phyloP scores from a whole-genome alignment of 495 filamentous ascomycete species.

The Xylaria grammica region DNA sequence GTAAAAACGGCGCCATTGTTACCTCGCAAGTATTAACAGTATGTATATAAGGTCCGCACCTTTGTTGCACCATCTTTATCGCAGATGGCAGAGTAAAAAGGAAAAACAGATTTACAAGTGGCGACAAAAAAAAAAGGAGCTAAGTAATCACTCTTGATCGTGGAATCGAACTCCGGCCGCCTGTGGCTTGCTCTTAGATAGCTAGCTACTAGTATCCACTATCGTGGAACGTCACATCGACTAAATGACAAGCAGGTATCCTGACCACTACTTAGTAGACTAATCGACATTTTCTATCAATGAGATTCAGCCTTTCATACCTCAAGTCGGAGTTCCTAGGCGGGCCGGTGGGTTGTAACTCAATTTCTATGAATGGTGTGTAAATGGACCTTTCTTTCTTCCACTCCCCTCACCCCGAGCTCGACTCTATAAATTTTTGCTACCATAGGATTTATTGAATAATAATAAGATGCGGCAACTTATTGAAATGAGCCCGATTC shows the following conservation, averaged over 20 bases:
- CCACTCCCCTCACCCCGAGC: too few relatives aligned
- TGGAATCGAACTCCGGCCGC: slow-evolving; percentile 51
- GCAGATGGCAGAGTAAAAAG: background rate
- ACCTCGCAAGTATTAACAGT: too few relatives aligned
- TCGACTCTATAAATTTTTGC: background rate
- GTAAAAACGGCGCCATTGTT: too few relatives aligned
- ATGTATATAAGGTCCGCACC: too few relatives aligned
- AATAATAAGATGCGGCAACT: too few relatives aligned
- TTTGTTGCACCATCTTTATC: too few relatives aligned
- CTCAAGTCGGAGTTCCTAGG: background rate
- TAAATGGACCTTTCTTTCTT: too few relatives aligned
- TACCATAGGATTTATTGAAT: background rate
- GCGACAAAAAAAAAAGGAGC: background rate
- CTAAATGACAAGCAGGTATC: slow-evolving; percentile 20
- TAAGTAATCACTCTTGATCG: slow-evolving; percentile 38
- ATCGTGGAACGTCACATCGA: background rate
- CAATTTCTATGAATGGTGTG: background rate
- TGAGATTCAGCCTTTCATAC: background rate
- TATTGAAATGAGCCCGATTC: too few relatives aligned
- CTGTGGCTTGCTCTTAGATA: slow-evolving; percentile 25
- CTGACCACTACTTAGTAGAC: slow-evolving; percentile 25
- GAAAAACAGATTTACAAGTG: background rate
- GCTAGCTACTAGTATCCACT: background rate
- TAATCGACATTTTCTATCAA: slow-evolving; percentile 18
- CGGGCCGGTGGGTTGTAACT: background rate